These are phyloP conservation scores for Emydomyces testavorans DNA, from an alignment of 2,329 filamentous ascomycete genomes.

Conservation along the genomic window DNA sequence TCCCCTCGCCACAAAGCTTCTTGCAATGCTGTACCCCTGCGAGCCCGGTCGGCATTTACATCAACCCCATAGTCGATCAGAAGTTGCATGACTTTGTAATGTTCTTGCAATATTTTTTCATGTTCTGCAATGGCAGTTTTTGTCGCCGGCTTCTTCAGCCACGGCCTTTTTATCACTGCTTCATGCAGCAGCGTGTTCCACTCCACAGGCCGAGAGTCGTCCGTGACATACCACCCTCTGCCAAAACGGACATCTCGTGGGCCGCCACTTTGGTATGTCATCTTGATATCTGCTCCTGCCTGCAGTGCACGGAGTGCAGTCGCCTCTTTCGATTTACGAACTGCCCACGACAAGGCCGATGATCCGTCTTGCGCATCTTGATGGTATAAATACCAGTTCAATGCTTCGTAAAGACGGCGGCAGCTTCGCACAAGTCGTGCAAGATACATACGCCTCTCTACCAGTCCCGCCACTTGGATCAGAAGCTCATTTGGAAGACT, in stretches of 20 bases:
- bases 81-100: background rate
- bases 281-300: background rate
- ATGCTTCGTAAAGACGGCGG: background rate
- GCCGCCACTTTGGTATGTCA: background rate
- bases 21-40: background rate
- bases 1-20: background rate
- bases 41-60: background rate
- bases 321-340: background rate
- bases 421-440: background rate
- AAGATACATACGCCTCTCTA: background rate
- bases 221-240: background rate
- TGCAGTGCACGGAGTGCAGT: background rate
- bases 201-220: background rate
- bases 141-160: too few relatives aligned
- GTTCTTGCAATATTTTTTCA: background rate
- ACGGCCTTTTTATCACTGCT: background rate
- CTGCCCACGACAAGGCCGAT: background rate
- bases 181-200: background rate
- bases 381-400: background rate
- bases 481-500: conserved; percentile 5
- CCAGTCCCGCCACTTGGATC: background rate
- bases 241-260: background rate
- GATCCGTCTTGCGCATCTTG: background rate
- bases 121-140: background rate
- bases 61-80: background rate